Evolutionary conservation across 202 grass and related monocot species (phyloP).

Genomic region (Dendrocalamus latiflorus): DNA sequence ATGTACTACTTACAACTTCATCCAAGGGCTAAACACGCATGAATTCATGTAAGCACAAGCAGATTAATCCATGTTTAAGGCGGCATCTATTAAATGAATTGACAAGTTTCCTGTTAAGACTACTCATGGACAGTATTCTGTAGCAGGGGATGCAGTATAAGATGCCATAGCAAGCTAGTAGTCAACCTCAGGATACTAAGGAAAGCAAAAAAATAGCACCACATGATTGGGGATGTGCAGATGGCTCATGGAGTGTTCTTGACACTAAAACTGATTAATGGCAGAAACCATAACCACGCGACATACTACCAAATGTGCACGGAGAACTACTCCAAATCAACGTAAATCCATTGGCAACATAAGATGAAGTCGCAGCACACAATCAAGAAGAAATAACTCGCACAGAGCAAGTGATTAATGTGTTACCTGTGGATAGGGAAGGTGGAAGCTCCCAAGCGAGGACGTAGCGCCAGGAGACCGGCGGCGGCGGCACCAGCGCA

Average conservation of each 20-base stretch:
- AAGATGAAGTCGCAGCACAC: no score
- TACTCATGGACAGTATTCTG: no score
- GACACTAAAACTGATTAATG: not conserved
- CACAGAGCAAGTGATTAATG: not conserved
- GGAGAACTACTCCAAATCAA: not conserved
- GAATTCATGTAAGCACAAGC: no score
- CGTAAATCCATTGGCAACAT: not conserved
- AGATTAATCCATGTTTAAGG: no score
- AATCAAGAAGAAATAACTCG: not conserved
- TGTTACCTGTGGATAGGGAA: not conserved
- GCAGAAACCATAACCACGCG: no score
- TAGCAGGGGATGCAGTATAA: not conserved
- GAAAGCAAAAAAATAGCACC: no score
- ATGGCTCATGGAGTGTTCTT: not conserved
- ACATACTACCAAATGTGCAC: not conserved
- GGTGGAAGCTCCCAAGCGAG: conserved; percentile 15
- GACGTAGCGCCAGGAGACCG: not conserved
- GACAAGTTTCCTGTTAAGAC: no score
- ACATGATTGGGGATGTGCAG: not conserved
- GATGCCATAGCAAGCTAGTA: not conserved
- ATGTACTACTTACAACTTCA: no score
- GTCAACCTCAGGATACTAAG: not conserved
- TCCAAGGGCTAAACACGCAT: no score
- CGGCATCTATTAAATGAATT: no score
- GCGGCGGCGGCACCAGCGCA: not conserved